A percentile compares a stretch with the other conserved stretches of the same genome.
phyloP scores from a whole-genome alignment of 495 filamentous ascomycete genomes.

The Friedmanniomyces simplex region DNA sequence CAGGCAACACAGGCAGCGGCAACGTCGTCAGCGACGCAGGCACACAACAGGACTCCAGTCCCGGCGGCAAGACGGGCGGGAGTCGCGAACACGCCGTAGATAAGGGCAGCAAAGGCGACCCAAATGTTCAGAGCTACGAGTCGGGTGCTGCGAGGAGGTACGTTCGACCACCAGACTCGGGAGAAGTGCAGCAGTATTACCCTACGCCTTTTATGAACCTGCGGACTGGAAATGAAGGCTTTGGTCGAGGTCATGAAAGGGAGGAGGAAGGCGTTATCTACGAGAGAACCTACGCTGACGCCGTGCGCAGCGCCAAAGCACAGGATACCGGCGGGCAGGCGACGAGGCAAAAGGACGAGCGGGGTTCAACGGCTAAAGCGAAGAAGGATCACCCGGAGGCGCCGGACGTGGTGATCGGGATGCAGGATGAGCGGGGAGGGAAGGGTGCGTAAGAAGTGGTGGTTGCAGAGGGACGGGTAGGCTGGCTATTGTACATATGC shows the following conservation, averaged over 20 bases:
- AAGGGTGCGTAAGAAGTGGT: conserved; percentile 19
- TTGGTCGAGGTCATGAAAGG: neutral
- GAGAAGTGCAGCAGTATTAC: neutral
- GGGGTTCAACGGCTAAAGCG: conserved; percentile 39
- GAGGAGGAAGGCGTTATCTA: neutral
- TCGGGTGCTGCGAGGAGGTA: conserved; percentile 31
- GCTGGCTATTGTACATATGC: neutral
- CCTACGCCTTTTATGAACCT: neutral
- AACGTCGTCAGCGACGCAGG: conserved; percentile 11
- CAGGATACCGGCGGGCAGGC: conserved; percentile 25
- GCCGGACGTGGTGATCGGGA: conserved; percentile 54
- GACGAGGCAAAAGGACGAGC: conserved; percentile 36
- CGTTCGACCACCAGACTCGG: conserved; percentile 14
- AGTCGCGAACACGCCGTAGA: conserved; percentile 9
- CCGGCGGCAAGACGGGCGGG: neutral
- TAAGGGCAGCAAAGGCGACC: conserved; percentile 27
- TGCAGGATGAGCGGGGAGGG: conserved; percentile 57
- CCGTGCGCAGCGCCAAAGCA: conserved; percentile 25
- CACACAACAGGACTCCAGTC: conserved; percentile 5
- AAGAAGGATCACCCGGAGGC: conserved; percentile 57
- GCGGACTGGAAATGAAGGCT: neutral
- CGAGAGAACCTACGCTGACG: conserved; percentile 10
- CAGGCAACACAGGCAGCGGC: neutral
- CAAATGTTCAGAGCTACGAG: conserved; percentile 37
- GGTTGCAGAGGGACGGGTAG: neutral